Evolutionary conservation across 805 yeast species (phyloP).

Genomic region (Wickerhamiella qilinensis): DNA sequence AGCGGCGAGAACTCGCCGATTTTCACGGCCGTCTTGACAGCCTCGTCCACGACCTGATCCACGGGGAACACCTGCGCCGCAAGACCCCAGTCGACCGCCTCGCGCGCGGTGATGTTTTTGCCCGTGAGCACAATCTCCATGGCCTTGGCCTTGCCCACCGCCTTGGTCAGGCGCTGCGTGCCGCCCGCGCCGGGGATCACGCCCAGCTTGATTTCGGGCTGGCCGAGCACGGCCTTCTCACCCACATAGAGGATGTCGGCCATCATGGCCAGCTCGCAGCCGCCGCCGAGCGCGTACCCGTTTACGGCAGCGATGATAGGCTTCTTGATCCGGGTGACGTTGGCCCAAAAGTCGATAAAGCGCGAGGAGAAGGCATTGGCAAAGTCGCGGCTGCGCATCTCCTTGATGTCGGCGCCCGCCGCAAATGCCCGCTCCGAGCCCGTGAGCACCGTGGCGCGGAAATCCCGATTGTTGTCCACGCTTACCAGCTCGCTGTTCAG

Average conservation of each 20-base stretch:
- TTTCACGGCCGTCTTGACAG: conserved; percentile 29
- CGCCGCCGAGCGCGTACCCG: conserved; percentile 42
- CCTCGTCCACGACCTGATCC: conserved; percentile 26
- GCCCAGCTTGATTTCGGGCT: conserved; percentile 39
- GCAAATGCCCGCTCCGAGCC: conserved; percentile 34
- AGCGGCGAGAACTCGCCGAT: conserved; percentile 28
- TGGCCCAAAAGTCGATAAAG: conserved; percentile 28
- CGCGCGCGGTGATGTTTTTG: conserved; percentile 26
- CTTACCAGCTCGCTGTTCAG: conserved; percentile 23
- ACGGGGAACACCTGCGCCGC: conserved; percentile 28
- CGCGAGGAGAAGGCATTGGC: conserved; percentile 23
- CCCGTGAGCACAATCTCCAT: conserved; percentile 36
- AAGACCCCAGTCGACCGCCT: conserved; percentile 34
- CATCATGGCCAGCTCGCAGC: conserved; percentile 39
- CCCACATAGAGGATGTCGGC: conserved; percentile 37
- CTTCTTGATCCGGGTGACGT: conserved; percentile 24
- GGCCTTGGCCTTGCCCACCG: conserved; percentile 35
- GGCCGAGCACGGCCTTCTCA: conserved; percentile 33
- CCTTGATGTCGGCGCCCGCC: conserved; percentile 41
- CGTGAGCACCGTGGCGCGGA: conserved; percentile 34
- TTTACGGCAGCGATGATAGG: conserved; percentile 41
- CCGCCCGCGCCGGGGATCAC: conserved; percentile 39
- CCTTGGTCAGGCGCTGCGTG: conserved; percentile 32
- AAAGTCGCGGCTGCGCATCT: conserved; percentile 27
- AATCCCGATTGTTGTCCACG: conserved; percentile 23